Evolutionary conservation across 1,139 yeast species (phyloP).

Genomic region (Blastobotrys illinoisensis): DNA sequence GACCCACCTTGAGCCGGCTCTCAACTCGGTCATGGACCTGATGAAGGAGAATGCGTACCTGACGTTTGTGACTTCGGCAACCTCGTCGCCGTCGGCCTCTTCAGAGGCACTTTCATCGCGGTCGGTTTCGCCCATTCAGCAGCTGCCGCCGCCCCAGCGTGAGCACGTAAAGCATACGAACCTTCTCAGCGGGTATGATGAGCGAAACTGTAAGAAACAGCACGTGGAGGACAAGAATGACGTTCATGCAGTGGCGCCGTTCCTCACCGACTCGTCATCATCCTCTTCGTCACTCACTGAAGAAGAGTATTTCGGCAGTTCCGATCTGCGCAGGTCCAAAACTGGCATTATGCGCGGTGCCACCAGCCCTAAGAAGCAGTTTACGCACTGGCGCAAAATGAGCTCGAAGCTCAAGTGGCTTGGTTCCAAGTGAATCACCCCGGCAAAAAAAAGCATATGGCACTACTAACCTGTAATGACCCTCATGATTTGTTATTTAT

Average conservation of each 20-base stretch:
- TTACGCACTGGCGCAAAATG: not conserved
- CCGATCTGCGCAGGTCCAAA: not conserved
- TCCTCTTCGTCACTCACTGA: not conserved
- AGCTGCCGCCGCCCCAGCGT: not conserved
- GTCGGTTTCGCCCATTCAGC: not conserved
- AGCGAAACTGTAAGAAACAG: not conserved
- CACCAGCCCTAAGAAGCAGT: not conserved
- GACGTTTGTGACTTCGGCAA: constrained; percentile 17
- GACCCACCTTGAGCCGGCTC: constrained; percentile 21
- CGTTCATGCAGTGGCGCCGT: not conserved
- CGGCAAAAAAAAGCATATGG: not conserved
- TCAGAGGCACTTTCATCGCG: not conserved
- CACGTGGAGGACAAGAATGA: not conserved
- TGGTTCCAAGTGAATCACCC: not conserved
- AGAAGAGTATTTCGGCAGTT: not conserved
- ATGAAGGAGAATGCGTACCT: constrained; percentile 31
- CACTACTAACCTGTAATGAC: not conserved
- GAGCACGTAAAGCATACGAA: not conserved
- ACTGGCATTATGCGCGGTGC: not conserved
- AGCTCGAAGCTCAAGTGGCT: not conserved
- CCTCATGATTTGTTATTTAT: not conserved
- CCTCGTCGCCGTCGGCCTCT: not conserved
- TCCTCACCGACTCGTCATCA: not conserved
- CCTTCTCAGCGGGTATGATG: not conserved
- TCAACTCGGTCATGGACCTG: constrained; percentile 27